phyloP scores from a whole-genome alignment of 441 rosid genomes.

The Erodium texanum region DNA sequence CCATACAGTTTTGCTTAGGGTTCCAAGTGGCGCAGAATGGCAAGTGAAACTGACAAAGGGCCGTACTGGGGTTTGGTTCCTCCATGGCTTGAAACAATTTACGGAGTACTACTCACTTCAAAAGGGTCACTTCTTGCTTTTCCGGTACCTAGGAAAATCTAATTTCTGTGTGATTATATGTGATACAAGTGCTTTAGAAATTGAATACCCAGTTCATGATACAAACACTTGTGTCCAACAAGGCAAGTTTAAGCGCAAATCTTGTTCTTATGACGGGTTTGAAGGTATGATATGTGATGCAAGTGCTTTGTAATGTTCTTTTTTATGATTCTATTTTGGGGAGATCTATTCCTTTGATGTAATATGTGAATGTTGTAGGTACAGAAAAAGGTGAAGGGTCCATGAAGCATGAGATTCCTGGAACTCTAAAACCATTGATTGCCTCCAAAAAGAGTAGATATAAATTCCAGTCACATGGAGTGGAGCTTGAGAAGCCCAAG shows the following conservation, averaged over 20 bases:
- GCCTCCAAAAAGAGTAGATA: too few relatives aligned
- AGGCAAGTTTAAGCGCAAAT: neutral
- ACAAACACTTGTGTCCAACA: too few relatives aligned
- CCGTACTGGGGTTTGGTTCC: slow-evolving; percentile 2
- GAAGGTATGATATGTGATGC: neutral
- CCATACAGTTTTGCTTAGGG: neutral
- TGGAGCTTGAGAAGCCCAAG: slow-evolving; percentile 1
- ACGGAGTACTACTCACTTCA: slow-evolving; percentile 2
- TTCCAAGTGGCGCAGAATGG: slow-evolving; percentile 1
- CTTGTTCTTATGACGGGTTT: neutral
- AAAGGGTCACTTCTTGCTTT: slow-evolving; percentile 6
- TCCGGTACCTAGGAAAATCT: slow-evolving; percentile 1
- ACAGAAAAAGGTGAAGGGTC: too few relatives aligned
- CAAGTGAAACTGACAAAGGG: neutral
- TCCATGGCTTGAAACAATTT: slow-evolving; percentile 4
- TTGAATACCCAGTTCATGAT: neutral
- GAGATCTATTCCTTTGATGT: too few relatives aligned
- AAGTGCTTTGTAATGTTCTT: too few relatives aligned
- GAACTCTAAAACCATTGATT: too few relatives aligned
- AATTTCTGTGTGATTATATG: neutral
- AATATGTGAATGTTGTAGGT: too few relatives aligned
- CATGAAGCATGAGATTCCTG: too few relatives aligned
- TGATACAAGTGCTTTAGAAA: slow-evolving; percentile 8
- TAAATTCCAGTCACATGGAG: neutral
- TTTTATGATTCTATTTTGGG: too few relatives aligned